Percentiles rank a stretch among this genome's conserved stretches.
phyloP scores from a whole-genome alignment of 352 stramenopile genomes.

The Phytopythium ostracodes region DNA sequence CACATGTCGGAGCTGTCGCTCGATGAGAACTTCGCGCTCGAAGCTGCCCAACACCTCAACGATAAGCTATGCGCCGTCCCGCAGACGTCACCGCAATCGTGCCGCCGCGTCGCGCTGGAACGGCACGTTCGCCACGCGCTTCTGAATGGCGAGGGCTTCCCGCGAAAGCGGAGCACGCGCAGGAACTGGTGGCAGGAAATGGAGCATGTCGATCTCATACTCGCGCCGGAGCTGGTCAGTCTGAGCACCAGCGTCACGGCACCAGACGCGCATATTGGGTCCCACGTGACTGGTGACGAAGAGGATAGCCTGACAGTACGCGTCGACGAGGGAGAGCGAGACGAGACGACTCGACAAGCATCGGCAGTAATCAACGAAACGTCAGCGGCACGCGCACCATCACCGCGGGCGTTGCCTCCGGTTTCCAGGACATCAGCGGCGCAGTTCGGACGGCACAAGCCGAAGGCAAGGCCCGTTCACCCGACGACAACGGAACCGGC shows the following conservation, averaged over 20 bases:
- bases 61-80: background rate
- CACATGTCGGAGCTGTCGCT: background rate
- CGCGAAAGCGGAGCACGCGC: slow-evolving; percentile 27
- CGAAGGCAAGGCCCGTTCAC: background rate
- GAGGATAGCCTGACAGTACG: background rate
- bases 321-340: background rate
- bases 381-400: background rate
- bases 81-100: slow-evolving; percentile 16
- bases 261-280: background rate
- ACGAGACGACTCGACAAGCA: background rate
- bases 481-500: background rate
- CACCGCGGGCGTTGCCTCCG: background rate
- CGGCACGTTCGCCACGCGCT: slow-evolving; percentile 22
- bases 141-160: slow-evolving; percentile 16
- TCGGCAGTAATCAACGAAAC: background rate
- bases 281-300: background rate
- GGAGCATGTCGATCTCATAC: slow-evolving; percentile 10
- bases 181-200: slow-evolving; percentile 34
- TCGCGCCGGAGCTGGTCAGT: background rate
- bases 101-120: slow-evolving; percentile 19
- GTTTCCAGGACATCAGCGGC: background rate
- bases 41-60: background rate
- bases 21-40: background rate
- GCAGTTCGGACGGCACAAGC: background rate
- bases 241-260: background rate